A percentile compares a stretch with the other conserved stretches of the same genome.
Conservation (phyloP, 129 eudicot genomes). For the Saussurea involucrata region DNA sequence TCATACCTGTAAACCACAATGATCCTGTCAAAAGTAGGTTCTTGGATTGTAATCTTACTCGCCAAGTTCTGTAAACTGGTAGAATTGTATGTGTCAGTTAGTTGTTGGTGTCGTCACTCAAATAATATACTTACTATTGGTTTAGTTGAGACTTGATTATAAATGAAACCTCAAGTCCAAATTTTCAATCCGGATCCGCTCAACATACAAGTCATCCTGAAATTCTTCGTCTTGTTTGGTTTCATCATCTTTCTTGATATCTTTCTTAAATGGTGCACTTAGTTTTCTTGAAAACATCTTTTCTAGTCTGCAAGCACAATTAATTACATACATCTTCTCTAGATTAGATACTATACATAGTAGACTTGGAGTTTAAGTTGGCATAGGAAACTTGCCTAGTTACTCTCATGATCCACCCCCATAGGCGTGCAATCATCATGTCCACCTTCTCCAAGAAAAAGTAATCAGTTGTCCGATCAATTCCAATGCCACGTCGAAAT, state of each 20-base stretch:
- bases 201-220: conserved; percentile 58
- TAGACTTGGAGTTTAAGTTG: not conserved
- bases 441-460: conserved; percentile 87
- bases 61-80: conserved; percentile 63
- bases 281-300: conserved; percentile 41
- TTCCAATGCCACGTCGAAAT: conserved; percentile 92
- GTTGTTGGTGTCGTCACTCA: not conserved
- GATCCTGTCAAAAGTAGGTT: conserved; percentile 95
- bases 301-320: conserved; percentile 50
- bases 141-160: not conserved
- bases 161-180: conserved; percentile 70
- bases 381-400: conserved; percentile 46
- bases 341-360: not conserved
- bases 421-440: conserved; percentile 64
- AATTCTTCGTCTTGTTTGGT: conserved; percentile 28
- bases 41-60: conserved; percentile 83
- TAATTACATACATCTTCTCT: not conserved
- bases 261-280: conserved; percentile 11
- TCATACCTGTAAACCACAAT: conserved; percentile 92
- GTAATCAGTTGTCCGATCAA: conserved; percentile 75
- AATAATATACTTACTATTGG: not conserved
- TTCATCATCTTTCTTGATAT: conserved; percentile 45
- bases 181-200: conserved; percentile 81
- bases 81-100: conserved; percentile 4
- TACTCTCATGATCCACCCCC: conserved; percentile 73